phyloP scores from a whole-genome alignment of 805 yeast genomes.

The Ogataea kodamae region DNA sequence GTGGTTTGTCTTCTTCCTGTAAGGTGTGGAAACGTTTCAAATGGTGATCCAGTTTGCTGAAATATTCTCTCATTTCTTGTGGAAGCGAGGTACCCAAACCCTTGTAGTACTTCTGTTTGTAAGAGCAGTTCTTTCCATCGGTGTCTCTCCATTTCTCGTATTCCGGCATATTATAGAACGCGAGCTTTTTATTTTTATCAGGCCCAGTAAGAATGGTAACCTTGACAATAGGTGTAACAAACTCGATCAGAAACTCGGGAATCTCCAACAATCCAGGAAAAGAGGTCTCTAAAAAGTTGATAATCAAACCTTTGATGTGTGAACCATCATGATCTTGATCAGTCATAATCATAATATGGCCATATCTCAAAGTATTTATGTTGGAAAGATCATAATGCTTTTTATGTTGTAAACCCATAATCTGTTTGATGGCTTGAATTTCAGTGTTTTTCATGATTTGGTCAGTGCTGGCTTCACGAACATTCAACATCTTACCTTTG shows the following conservation, averaged over 20 bases:
- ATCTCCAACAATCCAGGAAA: constrained; percentile 90
- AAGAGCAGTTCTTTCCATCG: constrained; percentile 69
- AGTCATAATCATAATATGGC: constrained; percentile 98
- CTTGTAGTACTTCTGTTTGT: constrained; percentile 95
- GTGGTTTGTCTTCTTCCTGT: constrained; percentile 69
- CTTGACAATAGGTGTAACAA: constrained; percentile 94
- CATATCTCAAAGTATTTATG: constrained; percentile 77
- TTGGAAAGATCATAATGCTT: constrained; percentile 64
- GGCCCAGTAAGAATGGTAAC: constrained; percentile 71
- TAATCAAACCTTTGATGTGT: constrained; percentile 92
- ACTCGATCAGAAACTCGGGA: constrained; percentile 90
- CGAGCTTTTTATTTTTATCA: constrained; percentile 47
- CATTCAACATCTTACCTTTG: constrained; percentile 92
- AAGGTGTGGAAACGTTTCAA: constrained; percentile 80
- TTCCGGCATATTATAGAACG: constrained; percentile 94
- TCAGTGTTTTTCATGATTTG: constrained; percentile 91
- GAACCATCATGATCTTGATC: constrained; percentile 99
- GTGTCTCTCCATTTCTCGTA: constrained; percentile 89
- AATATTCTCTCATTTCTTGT: constrained; percentile 83
- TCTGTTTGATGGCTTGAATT: constrained; percentile 91
- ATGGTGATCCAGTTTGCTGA: constrained; percentile 79
- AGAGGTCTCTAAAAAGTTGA: constrained; percentile 87
- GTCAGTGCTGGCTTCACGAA: constrained; percentile 95
- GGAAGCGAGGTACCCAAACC: constrained; percentile 95
- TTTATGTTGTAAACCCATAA: constrained; percentile 92